Evolutionary conservation across 1,284 basidiomycete genomes (phyloP).

Genomic region (Schizophyllum amplum): DNA sequence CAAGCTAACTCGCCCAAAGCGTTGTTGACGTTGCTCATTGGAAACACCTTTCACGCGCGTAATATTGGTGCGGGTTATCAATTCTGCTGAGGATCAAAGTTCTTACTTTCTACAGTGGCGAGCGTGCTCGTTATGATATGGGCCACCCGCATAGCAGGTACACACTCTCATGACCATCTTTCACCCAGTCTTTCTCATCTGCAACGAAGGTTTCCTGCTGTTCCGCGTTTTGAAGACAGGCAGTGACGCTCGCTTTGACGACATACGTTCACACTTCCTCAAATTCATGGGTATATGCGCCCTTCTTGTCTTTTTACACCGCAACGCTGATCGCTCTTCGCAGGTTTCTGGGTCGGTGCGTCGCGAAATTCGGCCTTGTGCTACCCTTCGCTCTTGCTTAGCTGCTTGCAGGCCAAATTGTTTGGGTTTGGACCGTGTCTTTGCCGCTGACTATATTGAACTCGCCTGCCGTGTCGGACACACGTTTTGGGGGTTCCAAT

Average conservation of each 20-base stretch:
- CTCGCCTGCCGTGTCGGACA: slow-evolving; percentile 55
- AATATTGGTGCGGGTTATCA: slow-evolving; percentile 33
- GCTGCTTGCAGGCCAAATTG: neutral
- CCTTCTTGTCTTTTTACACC: neutral
- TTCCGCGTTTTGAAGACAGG: slow-evolving; percentile 63
- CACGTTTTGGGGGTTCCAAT: slow-evolving; percentile 32
- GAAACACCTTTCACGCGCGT: slow-evolving; percentile 50
- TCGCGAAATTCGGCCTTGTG: neutral
- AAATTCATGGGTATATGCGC: slow-evolving; percentile 46
- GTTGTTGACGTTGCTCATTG: slow-evolving; percentile 43
- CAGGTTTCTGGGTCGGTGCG: slow-evolving; percentile 47
- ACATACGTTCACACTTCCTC: slow-evolving; percentile 58
- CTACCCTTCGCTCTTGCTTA: slow-evolving; percentile 19
- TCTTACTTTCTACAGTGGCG: slow-evolving; percentile 24
- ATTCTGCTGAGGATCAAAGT: neutral
- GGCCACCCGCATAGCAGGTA: slow-evolving; percentile 48
- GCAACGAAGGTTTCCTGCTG: slow-evolving; percentile 45
- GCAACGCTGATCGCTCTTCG: neutral
- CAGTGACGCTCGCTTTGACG: slow-evolving; percentile 59
- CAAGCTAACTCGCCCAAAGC: slow-evolving; percentile 23
- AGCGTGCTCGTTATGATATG: slow-evolving; percentile 58
- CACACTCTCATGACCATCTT: slow-evolving; percentile 1
- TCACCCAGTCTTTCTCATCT: neutral
- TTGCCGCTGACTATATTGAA: slow-evolving; percentile 60
- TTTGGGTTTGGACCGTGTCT: slow-evolving; percentile 59